Evolutionary conservation across 2,329 filamentous ascomycete species (phyloP).

Genomic region (Beauveria sp.): DNA sequence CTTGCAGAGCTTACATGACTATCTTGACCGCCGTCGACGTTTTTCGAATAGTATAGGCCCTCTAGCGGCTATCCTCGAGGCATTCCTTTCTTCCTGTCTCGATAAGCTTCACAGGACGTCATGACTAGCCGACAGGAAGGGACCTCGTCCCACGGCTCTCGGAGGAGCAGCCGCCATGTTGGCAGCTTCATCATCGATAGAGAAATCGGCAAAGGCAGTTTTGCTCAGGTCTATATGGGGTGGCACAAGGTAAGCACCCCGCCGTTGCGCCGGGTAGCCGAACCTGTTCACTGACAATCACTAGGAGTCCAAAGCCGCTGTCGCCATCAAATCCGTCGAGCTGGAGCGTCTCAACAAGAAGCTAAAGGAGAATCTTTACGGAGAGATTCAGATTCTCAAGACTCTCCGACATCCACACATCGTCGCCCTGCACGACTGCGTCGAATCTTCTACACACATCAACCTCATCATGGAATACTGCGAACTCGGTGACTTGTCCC

Average conservation of each 20-base stretch:
- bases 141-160: slow-evolving; percentile 28
- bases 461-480: slow-evolving; percentile 99
- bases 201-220: slow-evolving; percentile 95
- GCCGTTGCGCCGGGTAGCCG: background rate
- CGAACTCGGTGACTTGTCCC: slow-evolving; percentile 84
- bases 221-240: slow-evolving; percentile 88
- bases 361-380: slow-evolving; percentile 89
- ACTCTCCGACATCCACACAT: slow-evolving; percentile 93
- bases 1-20: slow-evolving; percentile 33
- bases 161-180: slow-evolving; percentile 35
- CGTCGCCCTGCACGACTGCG: slow-evolving; percentile 89
- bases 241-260: slow-evolving; percentile 59
- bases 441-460: slow-evolving; percentile 80
- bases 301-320: slow-evolving; percentile 70
- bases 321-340: slow-evolving; percentile 96
- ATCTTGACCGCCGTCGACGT: slow-evolving; percentile 25
- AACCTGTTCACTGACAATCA: slow-evolving; percentile 12
- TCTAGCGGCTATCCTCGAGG: slow-evolving; percentile 24
- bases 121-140: slow-evolving; percentile 33
- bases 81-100: slow-evolving; percentile 23
- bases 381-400: slow-evolving; percentile 93
- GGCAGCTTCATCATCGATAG: slow-evolving; percentile 76
- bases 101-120: slow-evolving; percentile 27
- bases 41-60: slow-evolving; percentile 30
- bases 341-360: slow-evolving; percentile 87